phyloP scores from a whole-genome alignment of 164 flowering plant species.

The Chimonanthus salicifolius region DNA sequence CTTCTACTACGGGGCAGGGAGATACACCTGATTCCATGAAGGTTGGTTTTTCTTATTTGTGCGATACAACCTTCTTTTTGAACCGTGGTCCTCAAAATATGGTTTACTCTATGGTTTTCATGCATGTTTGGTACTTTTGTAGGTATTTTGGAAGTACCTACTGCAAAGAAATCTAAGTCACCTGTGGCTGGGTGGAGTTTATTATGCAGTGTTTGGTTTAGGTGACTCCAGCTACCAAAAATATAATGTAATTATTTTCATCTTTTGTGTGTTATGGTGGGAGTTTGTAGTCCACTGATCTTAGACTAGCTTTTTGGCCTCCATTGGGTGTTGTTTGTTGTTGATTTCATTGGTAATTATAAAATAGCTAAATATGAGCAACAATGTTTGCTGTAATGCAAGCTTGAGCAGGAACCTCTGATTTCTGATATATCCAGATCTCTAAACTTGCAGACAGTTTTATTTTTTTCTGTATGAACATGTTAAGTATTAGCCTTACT shows the following conservation, averaged over 20 bases:
- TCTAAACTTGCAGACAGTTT: too few species aligned
- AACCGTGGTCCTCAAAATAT: background rate
- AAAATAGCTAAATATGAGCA: background rate
- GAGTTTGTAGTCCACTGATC: background rate
- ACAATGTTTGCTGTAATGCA: background rate
- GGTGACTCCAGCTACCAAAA: constrained; percentile 97
- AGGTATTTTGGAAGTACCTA: constrained; percentile 88
- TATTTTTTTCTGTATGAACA: too few species aligned
- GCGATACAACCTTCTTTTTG: background rate
- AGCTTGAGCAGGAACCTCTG: background rate
- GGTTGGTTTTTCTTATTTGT: constrained; percentile 35
- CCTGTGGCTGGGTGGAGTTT: constrained; percentile 67
- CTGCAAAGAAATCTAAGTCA: constrained; percentile 55
- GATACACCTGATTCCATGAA: constrained; percentile 85
- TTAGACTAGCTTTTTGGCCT: background rate
- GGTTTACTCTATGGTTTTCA: background rate
- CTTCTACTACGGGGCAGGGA: constrained; percentile 95
- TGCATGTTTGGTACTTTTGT: constrained; percentile 5
- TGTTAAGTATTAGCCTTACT: too few species aligned
- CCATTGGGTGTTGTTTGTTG: background rate
- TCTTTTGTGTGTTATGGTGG: background rate
- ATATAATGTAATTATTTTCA: constrained; percentile 60
- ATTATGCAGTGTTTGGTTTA: constrained; percentile 89
- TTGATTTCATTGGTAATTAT: background rate
- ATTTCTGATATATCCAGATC: too few species aligned